Conservation (phyloP, 2,329 filamentous ascomycete genomes). For the Aureobasidium sp. region DNA sequence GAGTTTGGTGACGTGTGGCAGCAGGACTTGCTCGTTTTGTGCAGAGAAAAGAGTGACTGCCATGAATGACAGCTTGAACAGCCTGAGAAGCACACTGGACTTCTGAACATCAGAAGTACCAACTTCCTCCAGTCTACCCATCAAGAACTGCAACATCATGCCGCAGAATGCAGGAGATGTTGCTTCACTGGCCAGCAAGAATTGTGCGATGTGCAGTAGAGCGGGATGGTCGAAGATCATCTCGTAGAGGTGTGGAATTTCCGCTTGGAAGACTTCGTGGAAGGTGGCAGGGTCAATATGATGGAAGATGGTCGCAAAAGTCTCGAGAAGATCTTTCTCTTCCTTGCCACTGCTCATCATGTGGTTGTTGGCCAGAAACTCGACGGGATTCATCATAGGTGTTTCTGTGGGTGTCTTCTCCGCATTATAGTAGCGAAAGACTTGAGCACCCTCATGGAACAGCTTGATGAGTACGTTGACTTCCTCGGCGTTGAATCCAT, state of each 20-base stretch:
- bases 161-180: slow-evolving; percentile 96
- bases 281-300: slow-evolving; percentile 98
- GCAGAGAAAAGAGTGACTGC: slow-evolving; percentile 91
- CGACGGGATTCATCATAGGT: slow-evolving; percentile 72
- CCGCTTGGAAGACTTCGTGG: slow-evolving; percentile 95
- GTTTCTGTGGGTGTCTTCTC: slow-evolving; percentile 69
- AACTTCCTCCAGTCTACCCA: slow-evolving; percentile 93
- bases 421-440: slow-evolving; percentile 94
- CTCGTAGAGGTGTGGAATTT: slow-evolving; percentile 93
- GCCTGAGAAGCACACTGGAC: slow-evolving; percentile 80
- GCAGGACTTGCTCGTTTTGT: slow-evolving; percentile 90
- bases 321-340: slow-evolving; percentile 94
- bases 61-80: slow-evolving; percentile 99
- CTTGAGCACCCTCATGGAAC: slow-evolving; percentile 90
- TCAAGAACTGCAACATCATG: slow-evolving; percentile 94
- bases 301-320: slow-evolving; percentile 96
- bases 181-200: slow-evolving; percentile 96
- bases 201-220: slow-evolving; percentile 90
- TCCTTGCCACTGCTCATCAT: slow-evolving; percentile 92
- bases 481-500: slow-evolving; percentile 94
- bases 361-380: slow-evolving; percentile 90
- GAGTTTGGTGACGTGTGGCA: slow-evolving; percentile 95
- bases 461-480: slow-evolving; percentile 94
- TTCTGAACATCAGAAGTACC: slow-evolving; percentile 87
- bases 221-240: slow-evolving; percentile 97